These are phyloP conservation scores for Citrullus colocynthis DNA, from an alignment of 306 rosid genomes.

Conservation along the genomic window DNA sequence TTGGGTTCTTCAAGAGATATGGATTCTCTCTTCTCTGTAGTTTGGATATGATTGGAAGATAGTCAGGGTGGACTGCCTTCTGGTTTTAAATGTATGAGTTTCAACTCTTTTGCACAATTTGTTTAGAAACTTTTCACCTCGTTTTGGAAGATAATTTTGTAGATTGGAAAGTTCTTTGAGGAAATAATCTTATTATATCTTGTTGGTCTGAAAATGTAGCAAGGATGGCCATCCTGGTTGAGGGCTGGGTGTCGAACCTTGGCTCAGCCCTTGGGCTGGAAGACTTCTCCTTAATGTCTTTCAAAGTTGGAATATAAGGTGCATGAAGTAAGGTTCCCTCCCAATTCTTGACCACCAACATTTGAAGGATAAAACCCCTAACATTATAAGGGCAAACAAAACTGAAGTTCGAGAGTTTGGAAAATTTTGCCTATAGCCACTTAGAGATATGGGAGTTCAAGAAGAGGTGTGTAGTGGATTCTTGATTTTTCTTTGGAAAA, in stretches of 20 bases:
- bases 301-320: not conserved
- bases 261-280: not conserved
- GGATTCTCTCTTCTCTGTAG: not conserved
- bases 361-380: not conserved
- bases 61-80: not conserved
- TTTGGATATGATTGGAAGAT: not conserved
- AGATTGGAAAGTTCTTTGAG: not conserved
- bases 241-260: not conserved
- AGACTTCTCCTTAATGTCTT: not conserved
- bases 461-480: not conserved
- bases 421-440: not conserved
- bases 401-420: not conserved
- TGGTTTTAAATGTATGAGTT: not conserved
- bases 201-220: not conserved
- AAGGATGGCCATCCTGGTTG: not conserved
- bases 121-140: not conserved
- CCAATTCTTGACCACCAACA: not conserved
- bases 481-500: not conserved
- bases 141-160: not conserved
- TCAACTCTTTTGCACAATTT: not conserved
- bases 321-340: not conserved
- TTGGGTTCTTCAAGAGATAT: not conserved
- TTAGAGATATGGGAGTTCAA: not conserved
- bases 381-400: not conserved
- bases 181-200: not conserved